Percentiles rank a stretch among this genome's conserved stretches.
phyloP scores from a whole-genome alignment of 2,329 filamentous ascomycete genomes.

The Neonectria neomacrospora region DNA sequence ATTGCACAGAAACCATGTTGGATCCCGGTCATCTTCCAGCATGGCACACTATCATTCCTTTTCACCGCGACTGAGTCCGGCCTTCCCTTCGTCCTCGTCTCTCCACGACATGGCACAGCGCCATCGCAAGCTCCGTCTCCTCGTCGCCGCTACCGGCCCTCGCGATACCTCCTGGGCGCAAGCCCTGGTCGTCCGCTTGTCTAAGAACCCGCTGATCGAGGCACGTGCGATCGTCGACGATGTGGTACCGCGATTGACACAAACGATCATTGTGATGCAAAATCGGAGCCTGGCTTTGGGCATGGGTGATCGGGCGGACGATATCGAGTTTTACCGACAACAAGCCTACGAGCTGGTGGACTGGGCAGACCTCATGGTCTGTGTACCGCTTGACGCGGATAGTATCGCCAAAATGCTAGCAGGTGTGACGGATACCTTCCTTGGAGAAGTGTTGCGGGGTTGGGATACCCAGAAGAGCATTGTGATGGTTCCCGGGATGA shows the following conservation, averaged over 20 bases:
- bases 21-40: conserved; percentile 42
- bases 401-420: conserved; percentile 88
- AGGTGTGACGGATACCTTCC: conserved; percentile 82
- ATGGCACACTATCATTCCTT: conserved; percentile 50
- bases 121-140: conserved; percentile 65
- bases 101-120: conserved; percentile 50
- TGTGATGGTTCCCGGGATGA: conserved; percentile 89
- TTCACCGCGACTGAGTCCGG: conserved; percentile 47
- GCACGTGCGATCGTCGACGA: conserved; percentile 73
- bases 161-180: conserved; percentile 74
- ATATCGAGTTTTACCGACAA: conserved; percentile 62
- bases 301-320: conserved; percentile 53
- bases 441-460: conserved; percentile 82
- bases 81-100: conserved; percentile 49
- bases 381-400: conserved; percentile 87
- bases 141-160: conserved; percentile 73
- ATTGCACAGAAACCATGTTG: conserved; percentile 47
- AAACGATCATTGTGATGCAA: conserved; percentile 70
- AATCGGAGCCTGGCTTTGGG: conserved; percentile 58
- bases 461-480: conserved; percentile 91
- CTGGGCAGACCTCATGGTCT: conserved; percentile 88
- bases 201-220: conserved; percentile 71
- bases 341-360: conserved; percentile 76
- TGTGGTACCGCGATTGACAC: conserved; percentile 69
- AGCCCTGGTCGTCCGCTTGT: conserved; percentile 73